Evolutionary conservation across 2,329 filamentous ascomycete species (phyloP).

Genomic region (Cordyceps cateniannulata): DNA sequence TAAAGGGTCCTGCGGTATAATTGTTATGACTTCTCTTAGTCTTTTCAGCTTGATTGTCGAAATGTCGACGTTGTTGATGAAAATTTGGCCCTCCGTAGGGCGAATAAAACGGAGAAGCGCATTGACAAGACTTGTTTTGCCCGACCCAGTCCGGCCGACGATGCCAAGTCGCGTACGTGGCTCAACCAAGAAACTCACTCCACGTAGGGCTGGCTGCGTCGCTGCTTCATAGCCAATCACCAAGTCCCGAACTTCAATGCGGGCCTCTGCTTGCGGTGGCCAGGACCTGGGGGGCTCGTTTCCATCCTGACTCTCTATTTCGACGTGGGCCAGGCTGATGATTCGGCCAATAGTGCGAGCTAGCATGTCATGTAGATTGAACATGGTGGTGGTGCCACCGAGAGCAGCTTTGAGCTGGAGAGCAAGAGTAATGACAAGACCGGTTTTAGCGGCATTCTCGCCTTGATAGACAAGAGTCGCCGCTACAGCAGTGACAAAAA

Average conservation of each 20-base stretch:
- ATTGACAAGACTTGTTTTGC: conserved; percentile 11
- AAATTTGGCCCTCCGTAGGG: neutral
- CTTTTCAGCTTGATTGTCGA: neutral
- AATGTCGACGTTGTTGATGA: conserved; percentile 3
- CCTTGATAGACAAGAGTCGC: neutral
- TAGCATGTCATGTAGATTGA: neutral
- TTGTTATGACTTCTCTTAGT: neutral
- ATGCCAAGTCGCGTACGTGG: conserved; percentile 9
- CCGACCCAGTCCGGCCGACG: conserved; percentile 13
- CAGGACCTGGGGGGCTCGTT: neutral
- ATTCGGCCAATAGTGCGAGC: neutral
- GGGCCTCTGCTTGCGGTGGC: neutral
- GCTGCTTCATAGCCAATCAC: neutral
- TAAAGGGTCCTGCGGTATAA: conserved; percentile 14
- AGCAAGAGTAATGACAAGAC: conserved; percentile 10
- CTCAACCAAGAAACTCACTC: neutral
- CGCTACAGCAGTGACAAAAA: conserved; percentile 8
- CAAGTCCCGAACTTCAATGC: conserved; percentile 1
- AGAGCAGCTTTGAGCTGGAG: conserved; percentile 6
- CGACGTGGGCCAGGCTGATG: neutral
- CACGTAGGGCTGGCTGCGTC: neutral
- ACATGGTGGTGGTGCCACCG: neutral
- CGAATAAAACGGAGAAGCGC: conserved; percentile 9
- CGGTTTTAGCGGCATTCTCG: conserved; percentile 4
- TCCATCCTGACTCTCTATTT: conserved; percentile 5